Evolutionary conservation across 2,329 filamentous ascomycete genomes (phyloP), one percentile per base, ranked within the genome.

Genomic region (Cephalotrichum gorgonifer): DNA sequence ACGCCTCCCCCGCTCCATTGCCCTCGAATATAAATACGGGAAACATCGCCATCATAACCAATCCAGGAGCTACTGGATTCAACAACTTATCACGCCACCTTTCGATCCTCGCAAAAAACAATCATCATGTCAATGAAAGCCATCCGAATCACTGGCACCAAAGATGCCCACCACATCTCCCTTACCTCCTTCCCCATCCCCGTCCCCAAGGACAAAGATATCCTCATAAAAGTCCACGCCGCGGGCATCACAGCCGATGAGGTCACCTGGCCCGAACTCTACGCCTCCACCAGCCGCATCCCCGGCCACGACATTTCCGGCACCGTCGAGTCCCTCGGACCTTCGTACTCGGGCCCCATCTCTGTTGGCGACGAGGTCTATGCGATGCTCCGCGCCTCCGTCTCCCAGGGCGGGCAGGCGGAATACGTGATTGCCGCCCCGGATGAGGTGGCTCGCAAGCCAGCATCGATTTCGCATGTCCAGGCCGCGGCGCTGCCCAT

Each of bases 291-390:
- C 1, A 41, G 50, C 2, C 56, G 58, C 3, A 59, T 67, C 12
- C 65, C 64, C 0, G 65, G 64, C 0, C 64, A 65, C 41, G 64
- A 67, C 25, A 50, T 67, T 17, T 65, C 64, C 3, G 64, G 64
- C 20, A 51, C 54, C 5, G 50, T 67, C n/a, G 51, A 48, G 2
- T 54, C 52, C 0, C 44, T 66, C 2, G 60, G 60, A 0, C 54
- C 59, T 0, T 35, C 41, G 1, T 60, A 61, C 52, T 25, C 33
- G 5, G 60, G 60, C 2, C 15, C 51, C 2, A 20, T 55, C 3
- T 8, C 17, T 0, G 20, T 55, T 9, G 53, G 55, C 14, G 55
- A 62, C 6, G 50, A 51, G 8, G 59, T 64, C 4, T 62, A 56
- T 45, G 57, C 54, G n/a, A 60, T 64, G 55, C 54, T 61, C 4